Evolutionary conservation across 2,329 filamentous ascomycete genomes (phyloP).

Genomic region (Phialemonium atrogriseum): DNA sequence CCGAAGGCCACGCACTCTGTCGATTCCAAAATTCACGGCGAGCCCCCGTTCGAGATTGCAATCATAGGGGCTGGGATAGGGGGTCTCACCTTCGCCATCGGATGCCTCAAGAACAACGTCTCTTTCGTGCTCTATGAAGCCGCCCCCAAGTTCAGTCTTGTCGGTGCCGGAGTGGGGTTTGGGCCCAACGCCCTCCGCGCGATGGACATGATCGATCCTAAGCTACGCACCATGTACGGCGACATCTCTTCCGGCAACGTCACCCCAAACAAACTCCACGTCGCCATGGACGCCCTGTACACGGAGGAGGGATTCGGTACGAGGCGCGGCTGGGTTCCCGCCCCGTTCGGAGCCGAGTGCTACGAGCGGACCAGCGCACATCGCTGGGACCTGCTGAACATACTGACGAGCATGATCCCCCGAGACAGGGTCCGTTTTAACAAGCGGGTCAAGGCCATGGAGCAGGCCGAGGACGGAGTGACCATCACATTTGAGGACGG

Average conservation of each 20-base stretch:
- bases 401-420: conserved; percentile 26
- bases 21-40: too few species aligned
- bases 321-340: conserved; percentile 25
- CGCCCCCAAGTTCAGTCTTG: conserved; percentile 13
- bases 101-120: conserved; percentile 17
- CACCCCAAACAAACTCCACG: conserved; percentile 24
- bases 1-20: too few species aligned
- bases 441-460: conserved; percentile 15
- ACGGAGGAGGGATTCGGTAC: conserved; percentile 30
- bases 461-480: conserved; percentile 15
- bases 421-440: conserved; percentile 15
- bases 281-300: conserved; percentile 31
- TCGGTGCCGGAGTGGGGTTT: conserved; percentile 26
- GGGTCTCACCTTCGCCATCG: conserved; percentile 20
- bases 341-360: conserved; percentile 24
- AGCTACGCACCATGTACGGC: conserved; percentile 27
- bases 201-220: conserved; percentile 29
- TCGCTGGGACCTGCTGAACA: conserved; percentile 30
- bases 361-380: conserved; percentile 32
- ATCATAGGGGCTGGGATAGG: conserved; percentile 21
- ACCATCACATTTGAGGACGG: conserved; percentile 15
- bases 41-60: too few species aligned
- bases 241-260: conserved; percentile 28
- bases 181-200: conserved; percentile 31
- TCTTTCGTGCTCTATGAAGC: conserved; percentile 19